Evolutionary conservation across 768 basidiomycete species (phyloP), one percentile per base, ranked within the genome.

Genomic region (Pholiota conissans): DNA sequence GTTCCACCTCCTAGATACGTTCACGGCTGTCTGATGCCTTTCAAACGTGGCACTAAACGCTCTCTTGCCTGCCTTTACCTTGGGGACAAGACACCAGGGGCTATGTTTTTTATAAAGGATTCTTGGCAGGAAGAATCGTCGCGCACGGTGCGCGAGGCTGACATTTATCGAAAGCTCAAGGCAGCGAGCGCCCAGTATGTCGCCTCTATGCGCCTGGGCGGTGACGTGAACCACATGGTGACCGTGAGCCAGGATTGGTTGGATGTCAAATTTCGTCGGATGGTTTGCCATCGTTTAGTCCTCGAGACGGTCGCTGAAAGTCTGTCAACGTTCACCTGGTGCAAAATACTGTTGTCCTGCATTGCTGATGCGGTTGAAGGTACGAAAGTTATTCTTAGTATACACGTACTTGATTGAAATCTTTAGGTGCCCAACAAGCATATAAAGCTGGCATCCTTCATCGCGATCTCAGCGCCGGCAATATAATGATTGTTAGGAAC

Each of bases 381-480:
- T 45, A 18, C 3, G 42, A 9, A 2, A 8, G 11, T 22, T 18
- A 24, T 6, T 32, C 30, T 6, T 32, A 13, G 13, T 32, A 32
- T 32, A 32, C 13, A 32, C 7, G 6, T 32, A 32, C 6, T 32
- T 32, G 30, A 32, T 32, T 22, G 42, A 20, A 3, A 13, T 11
- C 18, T 7, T 6, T 24, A 45, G 42, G 20, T 18, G 42, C 22
- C 1, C 42, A 45, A 5, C 20, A 45, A 13, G 42, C 42, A 26
- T 45, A 45, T n/a, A 34, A 34, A 35, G 49, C 30, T 20, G 29
- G 42, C 13, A 18, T 55, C 39, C n/a, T 46, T 14, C 54, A 55
- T 18, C 42, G 54, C 10, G 42, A 55, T 55, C 28, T 55, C 30
- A 55, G 45, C 45, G n/a, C 54, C 3, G 42, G 45, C 16, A 55